A percentile compares a stretch with the other conserved stretches of the same genome.
These are phyloP conservation scores for Phlebopus sp. DNA, from an alignment of 1,284 basidiomycete genomes.

Conservation along the genomic window DNA sequence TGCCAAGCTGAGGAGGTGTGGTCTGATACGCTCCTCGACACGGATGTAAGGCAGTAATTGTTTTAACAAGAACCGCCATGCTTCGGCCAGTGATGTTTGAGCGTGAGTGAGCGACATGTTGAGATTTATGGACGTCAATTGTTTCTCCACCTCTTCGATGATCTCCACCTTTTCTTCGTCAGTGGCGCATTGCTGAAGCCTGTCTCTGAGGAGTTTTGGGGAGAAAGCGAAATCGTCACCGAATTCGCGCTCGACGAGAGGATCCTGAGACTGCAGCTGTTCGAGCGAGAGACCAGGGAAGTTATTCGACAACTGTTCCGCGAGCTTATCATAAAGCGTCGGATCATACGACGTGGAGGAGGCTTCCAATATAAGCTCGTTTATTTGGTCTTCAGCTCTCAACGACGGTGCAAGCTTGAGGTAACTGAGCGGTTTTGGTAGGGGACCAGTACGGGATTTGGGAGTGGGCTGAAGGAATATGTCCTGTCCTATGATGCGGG, in stretches of 20 bases:
- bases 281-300: conserved; percentile 59
- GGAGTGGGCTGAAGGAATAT: conserved; percentile 54
- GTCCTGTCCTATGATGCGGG: conserved; percentile 71
- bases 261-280: conserved; percentile 62
- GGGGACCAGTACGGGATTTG: conserved; percentile 32
- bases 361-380: conserved; percentile 64
- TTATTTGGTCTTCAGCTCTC: conserved; percentile 57
- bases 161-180: conserved; percentile 40
- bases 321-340: conserved; percentile 57
- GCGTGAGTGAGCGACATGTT: conserved; percentile 84
- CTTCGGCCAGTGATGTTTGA: conserved; percentile 70
- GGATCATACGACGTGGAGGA: conserved; percentile 70
- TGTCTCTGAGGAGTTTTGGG: conserved; percentile 46
- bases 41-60: conserved; percentile 65
- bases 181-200: conserved; percentile 49
- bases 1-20: conserved; percentile 57
- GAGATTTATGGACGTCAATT: conserved; percentile 69
- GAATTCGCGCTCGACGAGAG: conserved; percentile 69
- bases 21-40: conserved; percentile 51
- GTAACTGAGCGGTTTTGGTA: conserved; percentile 57
- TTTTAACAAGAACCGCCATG: conserved; percentile 76
- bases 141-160: conserved; percentile 48
- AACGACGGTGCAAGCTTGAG: conserved; percentile 53
- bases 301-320: conserved; percentile 40
- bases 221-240: conserved; percentile 81